A percentile compares a stretch with the other conserved stretches of the same genome.
These are phyloP conservation scores for Podila epicladia DNA, from an alignment of 192 early-diverging fungal species.

Conservation along the genomic window DNA sequence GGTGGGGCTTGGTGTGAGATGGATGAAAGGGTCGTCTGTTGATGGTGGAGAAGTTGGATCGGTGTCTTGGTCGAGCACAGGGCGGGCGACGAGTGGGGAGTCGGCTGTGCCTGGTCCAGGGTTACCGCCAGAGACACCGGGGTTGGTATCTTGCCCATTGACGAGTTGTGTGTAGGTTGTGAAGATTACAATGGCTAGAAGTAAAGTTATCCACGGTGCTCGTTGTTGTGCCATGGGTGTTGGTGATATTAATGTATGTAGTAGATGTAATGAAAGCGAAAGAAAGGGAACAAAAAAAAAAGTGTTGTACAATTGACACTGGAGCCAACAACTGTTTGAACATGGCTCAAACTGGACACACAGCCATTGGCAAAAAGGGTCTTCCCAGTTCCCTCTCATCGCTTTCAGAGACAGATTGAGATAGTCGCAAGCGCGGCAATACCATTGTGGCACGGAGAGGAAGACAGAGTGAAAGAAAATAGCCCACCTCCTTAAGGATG, in stretches of 20 bases:
- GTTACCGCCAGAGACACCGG: not conserved
- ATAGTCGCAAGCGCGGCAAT: too few relatives aligned
- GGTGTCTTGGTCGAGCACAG: not conserved
- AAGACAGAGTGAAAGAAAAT: too few relatives aligned
- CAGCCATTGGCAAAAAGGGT: too few relatives aligned
- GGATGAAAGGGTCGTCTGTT: not conserved
- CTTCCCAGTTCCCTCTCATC: too few relatives aligned
- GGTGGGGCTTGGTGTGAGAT: not conserved
- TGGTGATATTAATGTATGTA: not conserved
- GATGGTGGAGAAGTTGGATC: not conserved
- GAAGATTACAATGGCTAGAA: not conserved
- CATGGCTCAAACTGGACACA: too few relatives aligned
- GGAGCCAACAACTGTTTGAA: too few relatives aligned
- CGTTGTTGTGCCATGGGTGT: not conserved
- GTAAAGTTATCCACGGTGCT: not conserved
- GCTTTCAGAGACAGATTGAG: too few relatives aligned
- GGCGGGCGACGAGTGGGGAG: not conserved
- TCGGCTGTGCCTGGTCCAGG: not conserved
- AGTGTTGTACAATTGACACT: not conserved
- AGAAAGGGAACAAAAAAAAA: not conserved
- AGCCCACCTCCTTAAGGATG: too few relatives aligned
- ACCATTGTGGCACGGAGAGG: too few relatives aligned
- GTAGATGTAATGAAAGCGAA: not conserved
- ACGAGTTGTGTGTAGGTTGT: not conserved
- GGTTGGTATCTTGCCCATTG: not conserved